Base-by-base conservation (phyloP, 495 filamentous ascomycete species). In the Antarctomyces pellizariae region DNA sequence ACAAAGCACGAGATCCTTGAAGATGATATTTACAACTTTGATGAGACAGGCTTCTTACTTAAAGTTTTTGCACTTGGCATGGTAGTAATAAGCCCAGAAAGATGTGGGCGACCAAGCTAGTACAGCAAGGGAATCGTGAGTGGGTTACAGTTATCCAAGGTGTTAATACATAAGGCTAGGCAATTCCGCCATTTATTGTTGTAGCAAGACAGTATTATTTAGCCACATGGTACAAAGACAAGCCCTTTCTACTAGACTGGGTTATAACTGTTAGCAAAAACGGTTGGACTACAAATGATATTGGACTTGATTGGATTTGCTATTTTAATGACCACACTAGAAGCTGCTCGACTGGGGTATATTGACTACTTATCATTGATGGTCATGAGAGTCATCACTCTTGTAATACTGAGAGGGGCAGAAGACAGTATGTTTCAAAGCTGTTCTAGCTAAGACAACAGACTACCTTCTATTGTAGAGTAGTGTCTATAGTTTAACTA, bases 11-110 rank as follows among this genome's bases (percentile, higher is more conserved):
- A 39, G 7, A 50, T 59, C 24, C 13, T 31, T 7, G 33, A 47
- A n/a, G 35, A 47, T 11, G 47, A 57, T 42, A 46, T 48, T 20
- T 53, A 52, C 30, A 60, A 57, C 34, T 57, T 61, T 35, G 44
- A 61, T 33, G 43, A 61, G 37, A 49, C 42, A 30, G 37, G 48
- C 13, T n/a, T n/a, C n/a, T n/a, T n/a, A n/a, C 54, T 58, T 28
- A 45, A 44, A 13, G 26, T 49, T 21, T 43, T 49, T 31, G 18
- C 23, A n/a, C 32, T 35, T 30, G 32, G 20, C 16, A 41, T 41
- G 30, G 44, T 53, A 30, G 26, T 50, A 32, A 52, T 33, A 26
- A 27, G 32, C 13, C 32, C 38, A 25, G 32, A 53, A 25, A 28
- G 33, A 16, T 8, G 6, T 33, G 23, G 29, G 25, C 33, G 33